Evolutionary conservation across 768 basidiomycete species (phyloP), one percentile per base, ranked within the genome.

Genomic region (Tephrocybe sp.): DNA sequence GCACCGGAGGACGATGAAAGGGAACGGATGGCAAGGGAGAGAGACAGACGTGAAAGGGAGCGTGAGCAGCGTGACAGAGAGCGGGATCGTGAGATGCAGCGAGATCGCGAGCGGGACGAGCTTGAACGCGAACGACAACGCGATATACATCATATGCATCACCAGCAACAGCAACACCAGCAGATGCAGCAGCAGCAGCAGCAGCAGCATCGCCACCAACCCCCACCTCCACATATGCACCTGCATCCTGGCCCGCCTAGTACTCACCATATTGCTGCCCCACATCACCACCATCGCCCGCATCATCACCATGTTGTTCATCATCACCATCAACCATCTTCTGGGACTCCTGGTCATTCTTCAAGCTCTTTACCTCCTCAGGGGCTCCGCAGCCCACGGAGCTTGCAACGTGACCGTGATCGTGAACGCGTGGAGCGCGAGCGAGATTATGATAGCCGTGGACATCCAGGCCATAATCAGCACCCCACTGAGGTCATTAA

Each of bases 401-500:
- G 52, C 48, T 53, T 65, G 21, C 55, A 64, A 44, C 39, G 48
- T 18, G 48, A 52, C 30, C 52, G 48, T 13, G 62, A 65, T 50
- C 74, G 71, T 35, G 53, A 55, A 25, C 49, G 53, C 11, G 34
- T 42, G 8, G 62, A 66, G 51, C 74, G 72, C 22, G 54, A 55
- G 21, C 42, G 54, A 24, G 73, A 64, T 24, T 71, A 68, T 15
- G 57, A 60, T 30, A 59, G 49, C 35, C 69, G 68, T 27, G 63
- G 72, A 4, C 71, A 69, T 21, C 62, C 64, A 28, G 64, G 64
- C 1, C 72, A 64, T 26, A 60, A 65, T 42, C 63, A 65, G 27
- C 77, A 78, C 54, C 72, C 75, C 9, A 74, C 78, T 16, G 82
- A 83, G 51, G 67, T 80, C 37, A 78, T 83, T 35, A 80, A 74